A percentile compares a stretch with the other conserved stretches of the same genome.
Evolutionary conservation across 148 eudicot genomes (phyloP).

Genomic region (Oxyria digyna): DNA sequence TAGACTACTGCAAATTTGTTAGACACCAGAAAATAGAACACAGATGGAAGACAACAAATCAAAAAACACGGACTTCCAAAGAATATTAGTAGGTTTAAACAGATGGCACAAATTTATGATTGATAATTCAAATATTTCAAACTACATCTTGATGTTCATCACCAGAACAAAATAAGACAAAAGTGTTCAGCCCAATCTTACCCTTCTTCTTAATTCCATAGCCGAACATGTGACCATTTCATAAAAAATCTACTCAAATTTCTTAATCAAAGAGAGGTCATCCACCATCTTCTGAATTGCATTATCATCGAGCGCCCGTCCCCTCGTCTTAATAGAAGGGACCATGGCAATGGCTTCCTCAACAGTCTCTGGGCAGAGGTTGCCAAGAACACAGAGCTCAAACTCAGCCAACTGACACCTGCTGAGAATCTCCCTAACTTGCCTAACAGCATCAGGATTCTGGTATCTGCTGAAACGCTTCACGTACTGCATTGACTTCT

Average conservation of each 20-base stretch:
- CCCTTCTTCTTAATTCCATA: too few relatives aligned
- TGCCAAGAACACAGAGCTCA: conserved; percentile 89
- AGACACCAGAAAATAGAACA: background rate
- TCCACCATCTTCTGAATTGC: conserved; percentile 84
- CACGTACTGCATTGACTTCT: conserved; percentile 85
- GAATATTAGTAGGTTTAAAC: background rate
- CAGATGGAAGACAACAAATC: background rate
- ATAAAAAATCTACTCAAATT: conserved; percentile 56
- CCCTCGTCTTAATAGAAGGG: conserved; percentile 76
- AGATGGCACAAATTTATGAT: background rate
- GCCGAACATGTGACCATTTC: too few relatives aligned
- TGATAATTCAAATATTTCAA: background rate
- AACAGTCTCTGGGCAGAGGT: conserved; percentile 91
- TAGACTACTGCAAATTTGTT: background rate
- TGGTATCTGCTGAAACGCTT: conserved; percentile 89
- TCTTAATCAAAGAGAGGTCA: conserved; percentile 80
- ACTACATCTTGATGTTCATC: background rate
- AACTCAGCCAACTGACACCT: conserved; percentile 81
- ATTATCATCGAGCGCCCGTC: conserved; percentile 69
- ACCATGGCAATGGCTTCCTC: conserved; percentile 95
- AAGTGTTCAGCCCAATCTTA: background rate
- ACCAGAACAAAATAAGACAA: background rate
- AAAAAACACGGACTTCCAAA: too few relatives aligned
- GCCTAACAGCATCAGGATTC: conserved; percentile 82
- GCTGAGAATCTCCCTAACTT: conserved; percentile 84